These are phyloP conservation scores for Fusarium sp. DNA, from an alignment of 2,329 filamentous ascomycete species.

Conservation along the genomic window DNA sequence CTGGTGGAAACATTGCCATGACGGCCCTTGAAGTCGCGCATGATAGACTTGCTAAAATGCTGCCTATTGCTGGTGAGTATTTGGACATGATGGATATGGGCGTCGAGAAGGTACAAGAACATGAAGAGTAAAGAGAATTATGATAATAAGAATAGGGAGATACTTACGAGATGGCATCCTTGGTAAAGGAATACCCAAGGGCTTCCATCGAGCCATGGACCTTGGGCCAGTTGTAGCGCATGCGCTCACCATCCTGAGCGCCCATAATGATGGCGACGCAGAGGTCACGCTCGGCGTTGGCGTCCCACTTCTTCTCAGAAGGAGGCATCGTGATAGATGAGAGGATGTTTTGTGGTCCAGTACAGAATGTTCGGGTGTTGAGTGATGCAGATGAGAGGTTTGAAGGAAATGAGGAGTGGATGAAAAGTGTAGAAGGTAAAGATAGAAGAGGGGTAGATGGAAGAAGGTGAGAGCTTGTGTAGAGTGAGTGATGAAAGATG, in stretches of 20 bases:
- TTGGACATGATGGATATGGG: neutral
- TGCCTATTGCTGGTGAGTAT: constrained; percentile 47
- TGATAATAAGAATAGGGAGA: neutral
- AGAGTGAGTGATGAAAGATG: neutral
- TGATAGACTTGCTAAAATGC: constrained; percentile 55
- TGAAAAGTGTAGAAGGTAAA: constrained; percentile 1
- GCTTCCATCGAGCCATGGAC: constrained; percentile 50
- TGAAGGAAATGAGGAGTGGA: neutral
- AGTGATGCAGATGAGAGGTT: neutral
- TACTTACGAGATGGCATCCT: constrained; percentile 56
- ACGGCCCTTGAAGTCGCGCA: constrained; percentile 52
- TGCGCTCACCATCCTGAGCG: constrained; percentile 43
- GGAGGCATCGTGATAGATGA: constrained; percentile 41
- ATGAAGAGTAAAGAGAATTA: neutral
- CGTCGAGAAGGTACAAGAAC: neutral
- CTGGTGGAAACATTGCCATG: constrained; percentile 26
- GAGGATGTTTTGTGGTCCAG: neutral
- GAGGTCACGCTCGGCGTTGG: constrained; percentile 54
- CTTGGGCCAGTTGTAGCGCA: constrained; percentile 52
- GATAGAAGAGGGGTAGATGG: neutral
- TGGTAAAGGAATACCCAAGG: constrained; percentile 53
- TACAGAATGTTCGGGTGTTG: neutral
- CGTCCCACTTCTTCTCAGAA: constrained; percentile 54
- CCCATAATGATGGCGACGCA: constrained; percentile 53
- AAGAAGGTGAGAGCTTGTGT: neutral